Conservation (phyloP, 306 rosid species). For the Cucumis cinereus region DNA sequence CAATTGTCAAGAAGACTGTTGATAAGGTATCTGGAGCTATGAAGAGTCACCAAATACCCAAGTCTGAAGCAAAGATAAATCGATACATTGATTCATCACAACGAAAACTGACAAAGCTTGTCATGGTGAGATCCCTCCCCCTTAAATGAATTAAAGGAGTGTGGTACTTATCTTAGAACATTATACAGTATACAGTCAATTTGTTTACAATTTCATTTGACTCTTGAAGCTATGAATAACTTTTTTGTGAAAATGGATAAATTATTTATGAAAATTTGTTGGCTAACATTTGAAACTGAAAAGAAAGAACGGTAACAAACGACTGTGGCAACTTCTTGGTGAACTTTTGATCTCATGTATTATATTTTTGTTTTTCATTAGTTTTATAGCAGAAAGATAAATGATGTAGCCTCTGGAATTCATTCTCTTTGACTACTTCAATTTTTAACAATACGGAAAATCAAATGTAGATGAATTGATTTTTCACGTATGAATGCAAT, state of each 20-base stretch:
- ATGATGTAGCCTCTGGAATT: background rate
- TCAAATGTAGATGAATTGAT: background rate
- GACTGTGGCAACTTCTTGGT: background rate
- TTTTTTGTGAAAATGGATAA: background rate
- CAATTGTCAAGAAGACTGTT: conserved; percentile 94
- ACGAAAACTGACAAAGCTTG: conserved; percentile 88
- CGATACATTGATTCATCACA: conserved; percentile 84
- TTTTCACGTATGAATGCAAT: background rate
- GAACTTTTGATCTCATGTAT: background rate
- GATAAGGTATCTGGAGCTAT: conserved; percentile 98
- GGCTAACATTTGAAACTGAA: background rate
- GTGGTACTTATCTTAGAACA: background rate
- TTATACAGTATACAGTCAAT: background rate
- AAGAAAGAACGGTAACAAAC: background rate
- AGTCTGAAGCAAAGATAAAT: conserved; percentile 77
- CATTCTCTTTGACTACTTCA: background rate
- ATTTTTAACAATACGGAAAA: background rate
- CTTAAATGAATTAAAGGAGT: background rate
- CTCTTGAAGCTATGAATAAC: background rate
- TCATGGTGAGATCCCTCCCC: conserved; percentile 48
- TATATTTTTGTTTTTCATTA: background rate
- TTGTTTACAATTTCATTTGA: background rate
- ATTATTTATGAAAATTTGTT: background rate
- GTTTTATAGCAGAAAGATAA: background rate
- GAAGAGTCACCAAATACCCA: conserved; percentile 82